phyloP scores from a whole-genome alignment of 2,329 filamentous ascomycete genomes.

The Colletotrichum eremochloae region DNA sequence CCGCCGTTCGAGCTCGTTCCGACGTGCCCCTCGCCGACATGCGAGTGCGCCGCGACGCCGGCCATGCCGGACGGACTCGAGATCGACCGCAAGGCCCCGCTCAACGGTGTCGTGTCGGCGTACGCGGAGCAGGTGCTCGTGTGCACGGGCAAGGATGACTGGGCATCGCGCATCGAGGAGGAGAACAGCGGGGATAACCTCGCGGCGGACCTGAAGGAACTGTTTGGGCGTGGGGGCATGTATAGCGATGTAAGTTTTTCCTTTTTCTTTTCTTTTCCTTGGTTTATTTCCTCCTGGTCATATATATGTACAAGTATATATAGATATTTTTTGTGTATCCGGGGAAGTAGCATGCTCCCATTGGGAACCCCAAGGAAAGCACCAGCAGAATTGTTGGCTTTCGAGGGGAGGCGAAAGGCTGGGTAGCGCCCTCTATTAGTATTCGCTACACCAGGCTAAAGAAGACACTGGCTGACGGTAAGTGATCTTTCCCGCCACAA shows the following conservation, averaged over 20 bases:
- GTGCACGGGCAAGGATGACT: conserved; percentile 84
- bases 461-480: conserved; percentile 49
- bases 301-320: background rate
- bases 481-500: conserved; percentile 43
- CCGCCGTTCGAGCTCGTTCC: conserved; percentile 59
- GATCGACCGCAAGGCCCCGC: conserved; percentile 77
- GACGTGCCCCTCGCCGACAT: conserved; percentile 81
- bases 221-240: conserved; percentile 74
- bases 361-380: background rate
- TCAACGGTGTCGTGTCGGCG: conserved; percentile 82
- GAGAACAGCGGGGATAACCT: conserved; percentile 77
- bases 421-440: too few relatives aligned
- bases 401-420: background rate
- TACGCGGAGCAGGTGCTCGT: conserved; percentile 89
- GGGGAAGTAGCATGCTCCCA: too few relatives aligned
- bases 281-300: background rate
- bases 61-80: conserved; percentile 74
- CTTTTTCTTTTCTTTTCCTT: conserved; percentile 1
- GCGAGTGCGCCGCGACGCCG: conserved; percentile 78
- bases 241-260: conserved; percentile 73
- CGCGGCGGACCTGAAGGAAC: conserved; percentile 78
- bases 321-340: background rate
- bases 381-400: background rate
- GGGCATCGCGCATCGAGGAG: conserved; percentile 87
- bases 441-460: background rate